These are phyloP conservation scores for Secale cereale DNA, from an alignment of 176 grass and related monocot species.

Conservation along the genomic window DNA sequence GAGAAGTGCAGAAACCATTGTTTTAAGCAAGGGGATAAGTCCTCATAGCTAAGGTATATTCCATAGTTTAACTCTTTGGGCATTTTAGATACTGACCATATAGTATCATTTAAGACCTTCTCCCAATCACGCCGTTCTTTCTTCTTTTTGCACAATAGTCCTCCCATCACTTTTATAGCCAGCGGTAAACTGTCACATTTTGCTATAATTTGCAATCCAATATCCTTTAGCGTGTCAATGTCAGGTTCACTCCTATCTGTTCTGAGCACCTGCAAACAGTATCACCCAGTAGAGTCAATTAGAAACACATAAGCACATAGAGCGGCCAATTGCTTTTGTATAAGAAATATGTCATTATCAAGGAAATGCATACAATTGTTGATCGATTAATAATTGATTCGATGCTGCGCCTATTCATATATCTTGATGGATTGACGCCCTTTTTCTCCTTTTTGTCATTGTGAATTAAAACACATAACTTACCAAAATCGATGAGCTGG, in stretches of 20 bases:
- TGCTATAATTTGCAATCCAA: background rate
- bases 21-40: background rate
- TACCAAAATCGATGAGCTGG: too few relatives aligned
- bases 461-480: too few relatives aligned
- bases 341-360: too few relatives aligned
- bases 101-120: background rate
- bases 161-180: background rate
- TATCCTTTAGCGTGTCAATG: background rate
- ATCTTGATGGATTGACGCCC: too few relatives aligned
- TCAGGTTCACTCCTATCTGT: too few relatives aligned
- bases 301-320: too few relatives aligned
- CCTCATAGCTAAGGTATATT: background rate
- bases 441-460: too few relatives aligned
- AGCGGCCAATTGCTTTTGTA: too few relatives aligned
- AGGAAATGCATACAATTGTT: too few relatives aligned
- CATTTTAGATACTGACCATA: background rate
- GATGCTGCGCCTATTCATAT: too few relatives aligned
- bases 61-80: background rate
- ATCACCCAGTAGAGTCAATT: background rate
- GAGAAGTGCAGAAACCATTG: background rate
- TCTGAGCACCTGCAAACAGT: background rate
- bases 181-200: background rate
- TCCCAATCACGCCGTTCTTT: background rate
- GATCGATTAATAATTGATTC: too few relatives aligned
- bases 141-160: background rate